A percentile compares a stretch with the other conserved stretches of the same genome.
phyloP scores from a whole-genome alignment of 768 basidiomycete species.

The Auriculariales sp. region DNA sequence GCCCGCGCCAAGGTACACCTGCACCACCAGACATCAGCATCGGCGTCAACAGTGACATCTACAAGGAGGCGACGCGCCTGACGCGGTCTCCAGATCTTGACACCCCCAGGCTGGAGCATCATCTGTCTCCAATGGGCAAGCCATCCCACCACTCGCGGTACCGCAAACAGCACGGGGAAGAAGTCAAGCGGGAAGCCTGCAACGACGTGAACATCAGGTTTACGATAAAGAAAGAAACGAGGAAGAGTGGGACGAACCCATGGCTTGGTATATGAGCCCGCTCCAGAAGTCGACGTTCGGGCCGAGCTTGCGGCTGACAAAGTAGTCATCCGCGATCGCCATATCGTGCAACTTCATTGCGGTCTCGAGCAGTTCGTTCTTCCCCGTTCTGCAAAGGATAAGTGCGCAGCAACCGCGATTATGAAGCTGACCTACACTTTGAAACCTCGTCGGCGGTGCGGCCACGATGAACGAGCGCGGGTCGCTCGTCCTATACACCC shows the following conservation, averaged over 20 bases:
- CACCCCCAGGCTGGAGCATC: constrained; percentile 80
- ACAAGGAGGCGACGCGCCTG: no score
- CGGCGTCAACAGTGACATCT: no score
- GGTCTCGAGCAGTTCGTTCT: constrained; percentile 72
- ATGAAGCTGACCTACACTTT: constrained; percentile 41
- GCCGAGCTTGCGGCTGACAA: constrained; percentile 62
- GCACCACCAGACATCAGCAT: constrained; percentile 1
- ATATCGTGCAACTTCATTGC: constrained; percentile 81
- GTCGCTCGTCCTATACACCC: constrained; percentile 76
- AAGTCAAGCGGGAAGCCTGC: constrained; percentile 86
- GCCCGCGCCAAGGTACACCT: constrained; percentile 68
- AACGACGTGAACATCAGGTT: constrained; percentile 1
- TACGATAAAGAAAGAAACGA: constrained; percentile 33
- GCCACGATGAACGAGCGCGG: constrained; percentile 82
- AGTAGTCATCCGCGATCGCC: constrained; percentile 85
- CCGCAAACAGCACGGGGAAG: constrained; percentile 87
- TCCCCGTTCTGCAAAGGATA: constrained; percentile 48
- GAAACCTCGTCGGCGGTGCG: constrained; percentile 87
- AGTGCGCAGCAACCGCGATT: neutral
- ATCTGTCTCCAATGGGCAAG: constrained; percentile 89
- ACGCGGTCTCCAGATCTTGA: constrained; percentile 86
- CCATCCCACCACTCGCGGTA: constrained; percentile 88
- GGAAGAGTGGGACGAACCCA: constrained; percentile 8
- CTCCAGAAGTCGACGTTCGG: constrained; percentile 91
- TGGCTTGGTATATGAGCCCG: no score